A percentile compares a stretch with the other conserved stretches of the same genome.
Evolutionary conservation across 2,329 filamentous ascomycete species (phyloP).

Genomic region (Diaporthe amygdali): DNA sequence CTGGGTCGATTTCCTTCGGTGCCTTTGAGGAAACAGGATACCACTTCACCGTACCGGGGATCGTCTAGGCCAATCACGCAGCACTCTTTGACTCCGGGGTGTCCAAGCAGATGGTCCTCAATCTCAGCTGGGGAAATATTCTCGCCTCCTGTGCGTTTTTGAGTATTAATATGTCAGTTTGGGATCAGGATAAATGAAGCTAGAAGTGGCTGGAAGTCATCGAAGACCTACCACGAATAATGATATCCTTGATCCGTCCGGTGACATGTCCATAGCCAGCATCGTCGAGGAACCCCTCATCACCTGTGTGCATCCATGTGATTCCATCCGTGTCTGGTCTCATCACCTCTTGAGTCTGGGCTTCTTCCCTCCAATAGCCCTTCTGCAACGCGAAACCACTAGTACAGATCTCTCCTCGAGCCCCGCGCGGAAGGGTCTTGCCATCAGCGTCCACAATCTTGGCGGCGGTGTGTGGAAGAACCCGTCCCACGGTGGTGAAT

Average conservation of each 20-base stretch:
- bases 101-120: background rate
- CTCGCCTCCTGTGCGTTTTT: background rate
- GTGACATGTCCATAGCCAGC: slow-evolving; percentile 60
- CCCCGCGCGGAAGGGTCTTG: slow-evolving; percentile 55
- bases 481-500: background rate
- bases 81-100: background rate
- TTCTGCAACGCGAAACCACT: slow-evolving; percentile 64
- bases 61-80: background rate
- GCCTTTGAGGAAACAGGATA: background rate
- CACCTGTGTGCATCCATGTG: slow-evolving; percentile 58
- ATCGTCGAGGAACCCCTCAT: slow-evolving; percentile 56
- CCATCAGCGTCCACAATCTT: slow-evolving; percentile 36
- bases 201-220: background rate
- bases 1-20: background rate
- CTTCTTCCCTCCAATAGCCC: slow-evolving; percentile 66
- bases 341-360: slow-evolving; percentile 35
- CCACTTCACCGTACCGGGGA: background rate
- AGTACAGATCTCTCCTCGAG: slow-evolving; percentile 68
- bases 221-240: background rate
- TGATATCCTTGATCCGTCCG: slow-evolving; percentile 61
- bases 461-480: background rate
- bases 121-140: background rate
- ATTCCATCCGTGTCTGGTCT: slow-evolving; percentile 45
- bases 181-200: background rate
- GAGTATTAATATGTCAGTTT: background rate